Evolutionary conservation across 2,329 filamentous ascomycete species (phyloP).

Genomic region (Calonectria pseudoreteaudii): DNA sequence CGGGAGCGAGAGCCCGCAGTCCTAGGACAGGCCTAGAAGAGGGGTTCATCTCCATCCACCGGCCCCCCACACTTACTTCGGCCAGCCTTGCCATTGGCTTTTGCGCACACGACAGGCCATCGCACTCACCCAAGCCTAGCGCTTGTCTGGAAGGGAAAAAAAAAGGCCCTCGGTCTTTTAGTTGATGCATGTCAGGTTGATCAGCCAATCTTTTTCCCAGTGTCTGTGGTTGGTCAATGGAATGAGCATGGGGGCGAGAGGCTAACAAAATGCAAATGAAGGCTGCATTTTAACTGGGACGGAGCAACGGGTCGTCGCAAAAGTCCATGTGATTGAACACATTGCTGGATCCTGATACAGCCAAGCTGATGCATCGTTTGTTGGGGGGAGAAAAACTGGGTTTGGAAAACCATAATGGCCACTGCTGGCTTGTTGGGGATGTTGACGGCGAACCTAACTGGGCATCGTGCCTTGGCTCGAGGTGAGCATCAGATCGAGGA

Average conservation of each 20-base stretch:
- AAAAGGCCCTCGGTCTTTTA: neutral
- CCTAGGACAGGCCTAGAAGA: neutral
- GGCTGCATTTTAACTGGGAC: neutral
- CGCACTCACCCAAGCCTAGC: neutral
- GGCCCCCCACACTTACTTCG: too few relatives aligned
- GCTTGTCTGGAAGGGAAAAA: neutral
- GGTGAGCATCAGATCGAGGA: neutral
- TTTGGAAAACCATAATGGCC: neutral
- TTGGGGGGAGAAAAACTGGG: neutral
- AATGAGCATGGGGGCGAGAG: neutral
- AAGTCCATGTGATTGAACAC: neutral
- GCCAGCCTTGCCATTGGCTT: too few relatives aligned
- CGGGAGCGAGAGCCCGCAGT: neutral
- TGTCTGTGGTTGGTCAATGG: neutral
- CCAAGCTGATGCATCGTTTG: neutral
- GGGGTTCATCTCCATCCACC: neutral
- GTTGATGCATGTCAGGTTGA: neutral
- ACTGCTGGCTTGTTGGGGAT: neutral
- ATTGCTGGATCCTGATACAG: neutral
- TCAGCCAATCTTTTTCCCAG: neutral
- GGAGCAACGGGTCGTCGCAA: neutral
- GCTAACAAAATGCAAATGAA: neutral
- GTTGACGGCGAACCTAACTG: too few relatives aligned
- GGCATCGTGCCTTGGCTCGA: neutral
- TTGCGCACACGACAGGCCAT: neutral